Base-by-base conservation (phyloP, 306 rosid genomes). In the Inga oerstediana region DNA sequence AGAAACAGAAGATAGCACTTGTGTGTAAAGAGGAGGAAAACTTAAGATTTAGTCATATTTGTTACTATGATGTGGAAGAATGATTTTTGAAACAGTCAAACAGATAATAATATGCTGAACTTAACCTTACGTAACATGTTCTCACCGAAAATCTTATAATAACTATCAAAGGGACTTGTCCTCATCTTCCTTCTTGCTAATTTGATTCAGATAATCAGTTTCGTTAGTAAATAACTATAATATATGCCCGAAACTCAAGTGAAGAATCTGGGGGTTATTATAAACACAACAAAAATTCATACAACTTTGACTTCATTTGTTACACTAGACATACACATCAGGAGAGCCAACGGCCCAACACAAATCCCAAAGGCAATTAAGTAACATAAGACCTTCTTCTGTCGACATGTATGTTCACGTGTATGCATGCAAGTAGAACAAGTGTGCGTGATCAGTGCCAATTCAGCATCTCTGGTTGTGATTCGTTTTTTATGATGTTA, bases 371-470 rank as follows among this genome's bases (percentile, higher is more conserved):
- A 56, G 76, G 71, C 39, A 54, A 52, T 41, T 74, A 67, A 35
- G 72, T 16, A 48, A 84, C 34, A 74, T 5, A 69, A 30, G 22
- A 69, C 49, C 49, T 46, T 61, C 81, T 65, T 37, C 44, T 58
- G 43, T 39, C 59, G 62, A 76, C 82, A 75, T 58, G 84, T 24
- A 5, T 32, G 44, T 77, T 59, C 79, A 82, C 72, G 51, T 58
- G 46, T 74, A 67, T 39, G 48, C 65, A 45, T 59, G 59, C n/a
- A 39, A 15, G 67, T 30, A 37, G 72, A 83, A 52, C 56, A 70
- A 51, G 37, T 76, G 67, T 49, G 82, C 66, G 83, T 5, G 72
- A 69, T 74, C 56, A 79, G 64, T 72, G 75, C 84, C 82, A 82
- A 79, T 32, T 37, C 56, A 72, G 59, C 76, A 72, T 45, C 39